Evolutionary conservation across 2,329 filamentous ascomycete species (phyloP).

Genomic region (Colletotrichum falcatum): DNA sequence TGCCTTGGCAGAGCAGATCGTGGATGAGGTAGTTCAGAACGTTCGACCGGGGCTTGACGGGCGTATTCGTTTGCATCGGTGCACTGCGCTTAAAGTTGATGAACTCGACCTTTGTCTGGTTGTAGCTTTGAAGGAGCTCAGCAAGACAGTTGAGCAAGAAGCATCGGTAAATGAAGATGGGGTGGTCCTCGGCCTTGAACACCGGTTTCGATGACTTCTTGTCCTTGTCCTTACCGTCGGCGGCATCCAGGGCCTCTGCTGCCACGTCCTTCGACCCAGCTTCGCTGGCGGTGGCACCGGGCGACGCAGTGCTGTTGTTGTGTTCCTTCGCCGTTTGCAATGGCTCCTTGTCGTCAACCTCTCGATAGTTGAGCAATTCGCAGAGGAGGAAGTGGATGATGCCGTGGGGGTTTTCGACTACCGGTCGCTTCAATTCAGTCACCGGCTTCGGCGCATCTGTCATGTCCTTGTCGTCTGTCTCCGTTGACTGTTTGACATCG

Average conservation of each 20-base stretch:
- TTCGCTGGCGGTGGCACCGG: constrained; percentile 37
- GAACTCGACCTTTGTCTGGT: constrained; percentile 95
- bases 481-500: constrained; percentile 71
- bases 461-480: constrained; percentile 69
- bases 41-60: constrained; percentile 92
- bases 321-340: constrained; percentile 56
- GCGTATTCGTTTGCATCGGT: constrained; percentile 84
- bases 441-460: constrained; percentile 72
- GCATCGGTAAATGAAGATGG: constrained; percentile 96
- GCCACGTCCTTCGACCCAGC: constrained; percentile 35
- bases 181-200: constrained; percentile 93
- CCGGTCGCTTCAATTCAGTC: constrained; percentile 80
- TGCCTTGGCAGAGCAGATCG: constrained; percentile 73
- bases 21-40: constrained; percentile 95
- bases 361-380: constrained; percentile 90
- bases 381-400: constrained; percentile 95
- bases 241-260: constrained; percentile 35
- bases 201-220: constrained; percentile 77
- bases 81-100: constrained; percentile 98
- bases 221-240: constrained; percentile 53
- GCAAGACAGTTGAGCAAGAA: constrained; percentile 93
- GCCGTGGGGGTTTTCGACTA: constrained; percentile 92
- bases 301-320: constrained; percentile 51
- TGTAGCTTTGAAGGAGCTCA: constrained; percentile 92
- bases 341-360: constrained; percentile 87